A percentile compares a stretch with the other conserved stretches of the same genome.
Evolutionary conservation across 306 rosid species (phyloP).

Genomic region (Dalbergia cochinchinensis): DNA sequence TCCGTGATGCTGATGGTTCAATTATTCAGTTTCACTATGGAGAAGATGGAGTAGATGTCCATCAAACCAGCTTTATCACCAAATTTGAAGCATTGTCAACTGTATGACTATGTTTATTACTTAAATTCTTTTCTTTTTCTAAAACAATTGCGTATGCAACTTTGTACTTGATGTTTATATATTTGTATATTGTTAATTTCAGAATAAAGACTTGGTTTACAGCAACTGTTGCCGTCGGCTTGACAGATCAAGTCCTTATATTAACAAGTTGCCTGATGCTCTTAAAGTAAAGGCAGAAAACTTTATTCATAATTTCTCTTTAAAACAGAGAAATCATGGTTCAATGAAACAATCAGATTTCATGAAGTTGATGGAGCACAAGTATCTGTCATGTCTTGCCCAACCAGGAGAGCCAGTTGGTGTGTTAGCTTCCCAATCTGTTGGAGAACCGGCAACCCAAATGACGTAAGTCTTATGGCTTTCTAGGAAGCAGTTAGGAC

Average conservation of each 20-base stretch:
- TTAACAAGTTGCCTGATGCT: slow-evolving; percentile 73
- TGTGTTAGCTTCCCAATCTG: slow-evolving; percentile 93
- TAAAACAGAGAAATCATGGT: slow-evolving; percentile 48
- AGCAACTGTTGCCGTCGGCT: slow-evolving; percentile 64
- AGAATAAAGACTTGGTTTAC: slow-evolving; percentile 80
- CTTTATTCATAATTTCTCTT: slow-evolving; percentile 49
- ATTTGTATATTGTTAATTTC: slow-evolving; percentile 50
- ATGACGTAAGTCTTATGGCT: slow-evolving; percentile 66
- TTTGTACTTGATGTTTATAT: slow-evolving; percentile 38
- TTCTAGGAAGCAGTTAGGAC: neutral
- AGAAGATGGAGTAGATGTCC: slow-evolving; percentile 97
- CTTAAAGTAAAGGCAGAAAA: slow-evolving; percentile 66
- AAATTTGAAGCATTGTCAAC: slow-evolving; percentile 78
- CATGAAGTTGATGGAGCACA: slow-evolving; percentile 88
- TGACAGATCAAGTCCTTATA: slow-evolving; percentile 68
- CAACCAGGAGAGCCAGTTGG: slow-evolving; percentile 99
- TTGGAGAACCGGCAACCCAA: slow-evolving; percentile 97
- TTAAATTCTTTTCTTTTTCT: neutral
- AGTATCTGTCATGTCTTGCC: slow-evolving; percentile 84
- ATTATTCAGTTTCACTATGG: slow-evolving; percentile 88
- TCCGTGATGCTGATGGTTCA: slow-evolving; percentile 96
- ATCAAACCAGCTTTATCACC: slow-evolving; percentile 80
- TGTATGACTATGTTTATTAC: slow-evolving; percentile 55
- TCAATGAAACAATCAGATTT: slow-evolving; percentile 54
- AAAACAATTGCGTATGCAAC: slow-evolving; percentile 36